Percentiles rank a stretch among this genome's conserved stretches.
Conservation (phyloP, 345 rosid genomes). For the Dimocarpus longan region DNA sequence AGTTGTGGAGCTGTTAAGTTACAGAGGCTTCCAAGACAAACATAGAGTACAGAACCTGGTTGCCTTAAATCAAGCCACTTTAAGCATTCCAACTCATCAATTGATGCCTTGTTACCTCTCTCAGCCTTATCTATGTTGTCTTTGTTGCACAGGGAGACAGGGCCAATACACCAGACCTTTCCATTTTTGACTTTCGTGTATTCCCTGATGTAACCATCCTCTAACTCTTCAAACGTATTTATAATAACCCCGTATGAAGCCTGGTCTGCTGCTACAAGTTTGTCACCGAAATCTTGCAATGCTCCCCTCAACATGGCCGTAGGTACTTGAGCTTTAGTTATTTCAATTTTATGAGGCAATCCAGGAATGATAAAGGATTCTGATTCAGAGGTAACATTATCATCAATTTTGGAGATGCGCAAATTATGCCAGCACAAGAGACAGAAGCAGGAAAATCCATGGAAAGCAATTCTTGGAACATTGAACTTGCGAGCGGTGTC, state of each 20-base stretch:
- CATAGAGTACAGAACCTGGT: constrained; percentile 11
- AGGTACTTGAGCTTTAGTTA: constrained; percentile 35
- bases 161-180: constrained; percentile 46
- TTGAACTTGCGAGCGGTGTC: constrained; percentile 19
- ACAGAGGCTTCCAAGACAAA: constrained; percentile 14
- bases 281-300: not conserved
- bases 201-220: constrained; percentile 19
- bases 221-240: constrained; percentile 35
- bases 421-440: constrained; percentile 2
- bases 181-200: constrained; percentile 15
- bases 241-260: constrained; percentile 36
- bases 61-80: constrained; percentile 11
- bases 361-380: constrained; percentile 37
- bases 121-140: constrained; percentile 2
- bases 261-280: constrained; percentile 26
- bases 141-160: constrained; percentile 28
- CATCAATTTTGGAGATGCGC: constrained; percentile 30
- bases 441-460: constrained; percentile 23
- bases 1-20: constrained; percentile 8
- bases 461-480: constrained; percentile 34
- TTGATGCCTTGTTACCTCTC: constrained; percentile 1
- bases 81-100: not conserved
- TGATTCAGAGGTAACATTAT: constrained; percentile 24
- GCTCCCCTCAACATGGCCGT: not conserved
- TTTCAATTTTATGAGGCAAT: constrained; percentile 27